Base-by-base conservation (phyloP, 179 eudicot species). In the Actinidia arguta region DNA sequence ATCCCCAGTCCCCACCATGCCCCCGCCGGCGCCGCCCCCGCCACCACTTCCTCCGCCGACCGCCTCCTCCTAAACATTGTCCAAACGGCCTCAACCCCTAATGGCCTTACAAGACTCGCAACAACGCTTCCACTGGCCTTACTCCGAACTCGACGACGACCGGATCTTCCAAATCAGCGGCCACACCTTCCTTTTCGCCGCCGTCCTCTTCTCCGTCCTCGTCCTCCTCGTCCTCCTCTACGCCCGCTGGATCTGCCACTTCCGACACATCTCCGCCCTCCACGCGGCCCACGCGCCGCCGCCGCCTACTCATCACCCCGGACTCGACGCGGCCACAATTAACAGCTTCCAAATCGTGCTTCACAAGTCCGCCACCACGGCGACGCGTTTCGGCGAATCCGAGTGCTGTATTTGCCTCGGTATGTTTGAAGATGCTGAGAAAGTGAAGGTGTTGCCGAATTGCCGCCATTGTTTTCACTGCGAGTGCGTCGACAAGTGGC, bases 341-440 rank as follows among this genome's bases (percentile, higher is more conserved):
- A 52, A 81, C 64, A 78, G 86, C 73, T 80, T 94, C 76, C 93
- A 93, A 0, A 87, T 91, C 3, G 58, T 83, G 0, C 76, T 91
- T 44, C 90, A 91, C 82, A 78, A 71, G 69, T 70, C 81, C 13
- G 59, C 85, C 8, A 18, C 70, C 1, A 80, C 59, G 10, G 78
- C 67, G 0, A 62, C 70, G 39, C 44, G 20, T 0, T 84, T 54
- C 4, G 85, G 71, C 39, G 89, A 85, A 12, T 68, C 79, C 61
- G 97, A 95, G 79, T 95, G 98, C 66, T 89, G 90, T 66, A 93
- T 95, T 36, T 95, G 98, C 73, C 86, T 95, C 0, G 93, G 94
- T 0, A 81, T 85, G 0, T 93, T 95, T 69, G 88, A 87, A 18
- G 97, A 92, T 17, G 93, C 91, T 1, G 98, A 95, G 17, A 91